phyloP scores from a whole-genome alignment of 495 filamentous ascomycete genomes.

The Lophiotrema nucula region DNA sequence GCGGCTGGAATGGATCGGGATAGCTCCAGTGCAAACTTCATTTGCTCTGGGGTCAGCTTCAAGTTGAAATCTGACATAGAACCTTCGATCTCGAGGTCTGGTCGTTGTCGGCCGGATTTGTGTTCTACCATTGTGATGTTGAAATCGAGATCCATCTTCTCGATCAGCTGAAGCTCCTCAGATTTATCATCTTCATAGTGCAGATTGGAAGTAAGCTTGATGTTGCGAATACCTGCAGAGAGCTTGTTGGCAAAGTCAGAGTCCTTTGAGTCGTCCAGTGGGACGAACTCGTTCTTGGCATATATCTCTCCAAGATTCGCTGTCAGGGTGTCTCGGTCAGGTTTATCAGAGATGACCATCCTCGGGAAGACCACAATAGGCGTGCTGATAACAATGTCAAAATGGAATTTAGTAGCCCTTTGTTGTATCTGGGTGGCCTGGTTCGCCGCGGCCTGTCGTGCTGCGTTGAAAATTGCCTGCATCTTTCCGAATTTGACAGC shows the following conservation, averaged over 20 bases:
- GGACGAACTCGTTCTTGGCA: constrained; percentile 85
- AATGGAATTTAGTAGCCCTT: constrained; percentile 82
- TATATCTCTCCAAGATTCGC: constrained; percentile 97
- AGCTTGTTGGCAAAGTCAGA: constrained; percentile 82
- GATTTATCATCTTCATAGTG: constrained; percentile 68
- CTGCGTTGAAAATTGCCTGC: constrained; percentile 98
- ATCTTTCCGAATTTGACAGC: constrained; percentile 98
- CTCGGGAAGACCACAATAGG: constrained; percentile 93
- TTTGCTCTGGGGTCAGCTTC: constrained; percentile 81
- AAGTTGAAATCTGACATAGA: constrained; percentile 90
- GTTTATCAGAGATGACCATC: constrained; percentile 58
- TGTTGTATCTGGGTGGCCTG: constrained; percentile 92
- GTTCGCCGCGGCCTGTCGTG: constrained; percentile 88
- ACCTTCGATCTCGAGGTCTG: constrained; percentile 88
- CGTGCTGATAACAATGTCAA: constrained; percentile 88
- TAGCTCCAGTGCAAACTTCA: constrained; percentile 82
- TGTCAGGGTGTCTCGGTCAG: constrained; percentile 76
- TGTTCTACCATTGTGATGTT: constrained; percentile 89
- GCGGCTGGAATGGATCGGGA: constrained; percentile 81
- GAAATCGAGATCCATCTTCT: constrained; percentile 92
- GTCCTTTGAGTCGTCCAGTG: constrained; percentile 68
- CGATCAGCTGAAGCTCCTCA: constrained; percentile 92
- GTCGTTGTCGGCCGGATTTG: constrained; percentile 68
- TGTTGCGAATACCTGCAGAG: constrained; percentile 85
- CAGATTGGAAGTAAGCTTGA: constrained; percentile 84